Conservation (phyloP, 257 asterid genomes). For the Nicotiana noctiflora region DNA sequence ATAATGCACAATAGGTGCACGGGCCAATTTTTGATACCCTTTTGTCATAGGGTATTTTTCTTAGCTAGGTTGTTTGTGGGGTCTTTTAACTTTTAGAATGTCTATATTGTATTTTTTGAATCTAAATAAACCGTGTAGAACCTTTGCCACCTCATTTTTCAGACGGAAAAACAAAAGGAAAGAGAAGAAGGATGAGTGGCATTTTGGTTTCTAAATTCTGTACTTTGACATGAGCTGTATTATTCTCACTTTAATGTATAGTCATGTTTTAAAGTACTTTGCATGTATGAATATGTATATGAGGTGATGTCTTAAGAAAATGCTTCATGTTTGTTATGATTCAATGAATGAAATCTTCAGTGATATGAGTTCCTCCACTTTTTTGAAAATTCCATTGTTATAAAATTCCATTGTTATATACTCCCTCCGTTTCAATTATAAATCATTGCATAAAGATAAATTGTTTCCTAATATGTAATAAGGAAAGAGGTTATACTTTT, state of each 20-base stretch:
- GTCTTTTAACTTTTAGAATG: slow-evolving; percentile 4
- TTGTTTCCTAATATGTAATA: no score
- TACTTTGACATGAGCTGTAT: slow-evolving; percentile 23
- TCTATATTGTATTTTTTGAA: neutral
- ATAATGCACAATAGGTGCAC: neutral
- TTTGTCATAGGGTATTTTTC: slow-evolving; percentile 1
- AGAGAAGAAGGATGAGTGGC: neutral
- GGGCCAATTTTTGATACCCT: slow-evolving; percentile 20
- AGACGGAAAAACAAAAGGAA: neutral
- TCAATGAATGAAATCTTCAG: neutral
- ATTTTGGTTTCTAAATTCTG: neutral
- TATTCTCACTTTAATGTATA: slow-evolving; percentile 12
- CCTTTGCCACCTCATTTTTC: slow-evolving; percentile 28
- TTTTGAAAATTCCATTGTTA: neutral
- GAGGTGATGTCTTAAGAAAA: neutral
- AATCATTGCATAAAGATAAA: no score
- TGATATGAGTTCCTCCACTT: neutral
- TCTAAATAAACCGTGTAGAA: slow-evolving; percentile 10
- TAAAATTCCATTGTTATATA: no score
- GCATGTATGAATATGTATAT: neutral
- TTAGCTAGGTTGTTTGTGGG: neutral
- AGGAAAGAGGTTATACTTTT: no score
- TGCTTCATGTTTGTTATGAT: slow-evolving; percentile 1
- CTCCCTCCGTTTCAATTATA: no score
- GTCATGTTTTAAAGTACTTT: neutral